These are phyloP conservation scores for Linnemannia hyalina DNA, from an alignment of 192 early-diverging fungal genomes.

Conservation along the genomic window DNA sequence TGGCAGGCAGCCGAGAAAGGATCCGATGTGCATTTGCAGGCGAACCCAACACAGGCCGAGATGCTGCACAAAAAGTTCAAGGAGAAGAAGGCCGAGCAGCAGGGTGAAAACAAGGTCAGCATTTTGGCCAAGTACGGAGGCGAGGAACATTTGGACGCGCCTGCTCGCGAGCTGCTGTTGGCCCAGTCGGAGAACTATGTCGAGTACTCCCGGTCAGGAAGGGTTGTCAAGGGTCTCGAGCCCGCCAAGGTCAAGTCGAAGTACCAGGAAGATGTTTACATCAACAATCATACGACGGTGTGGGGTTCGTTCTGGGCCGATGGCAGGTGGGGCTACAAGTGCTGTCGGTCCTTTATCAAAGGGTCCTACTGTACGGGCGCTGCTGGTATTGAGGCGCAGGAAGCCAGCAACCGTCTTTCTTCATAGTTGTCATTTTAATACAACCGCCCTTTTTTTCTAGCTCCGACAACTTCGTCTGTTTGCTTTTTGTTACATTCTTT, in stretches of 20 bases:
- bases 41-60: constrained; percentile 96
- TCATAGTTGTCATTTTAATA: background rate
- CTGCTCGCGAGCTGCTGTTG: constrained; percentile 91
- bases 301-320: constrained; percentile 98
- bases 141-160: constrained; percentile 91
- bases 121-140: constrained; percentile 95
- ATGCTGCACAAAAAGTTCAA: constrained; percentile 91
- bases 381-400: constrained; percentile 78
- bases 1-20: constrained; percentile 93
- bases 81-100: constrained; percentile 83
- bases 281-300: constrained; percentile 87
- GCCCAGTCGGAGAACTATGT: constrained; percentile 96
- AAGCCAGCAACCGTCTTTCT: constrained; percentile 35
- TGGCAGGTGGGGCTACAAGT: constrained; percentile 96
- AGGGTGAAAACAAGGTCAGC: constrained; percentile 77
- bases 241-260: constrained; percentile 82
- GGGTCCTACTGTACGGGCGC: constrained; percentile 94
- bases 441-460: background rate
- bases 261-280: constrained; percentile 92
- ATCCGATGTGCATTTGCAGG: constrained; percentile 88
- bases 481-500: too few relatives aligned
- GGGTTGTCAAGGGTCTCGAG: constrained; percentile 88
- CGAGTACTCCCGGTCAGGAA: constrained; percentile 94
- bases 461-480: background rate
- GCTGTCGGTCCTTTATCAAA: constrained; percentile 85